A percentile compares a stretch with the other conserved stretches of the same genome.
phyloP scores from a whole-genome alignment of 2,329 filamentous ascomycete genomes.

The Fusarium palustre region DNA sequence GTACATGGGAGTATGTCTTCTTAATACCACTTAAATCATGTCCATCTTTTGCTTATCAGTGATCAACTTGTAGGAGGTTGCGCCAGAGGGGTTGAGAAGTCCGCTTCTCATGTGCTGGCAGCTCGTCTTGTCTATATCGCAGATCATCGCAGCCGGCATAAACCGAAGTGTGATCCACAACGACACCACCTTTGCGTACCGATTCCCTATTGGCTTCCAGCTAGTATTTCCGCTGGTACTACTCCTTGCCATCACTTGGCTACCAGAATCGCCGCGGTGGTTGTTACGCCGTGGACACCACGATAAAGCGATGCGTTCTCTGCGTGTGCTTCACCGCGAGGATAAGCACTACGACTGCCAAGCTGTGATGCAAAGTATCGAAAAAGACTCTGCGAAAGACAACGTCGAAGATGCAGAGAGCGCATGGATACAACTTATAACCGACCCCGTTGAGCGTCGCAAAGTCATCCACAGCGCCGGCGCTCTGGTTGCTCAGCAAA shows the following conservation, averaged over 20 bases:
- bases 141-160: constrained; percentile 53
- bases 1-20: constrained; percentile 50
- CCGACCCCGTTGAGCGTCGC: constrained; percentile 58
- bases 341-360: constrained; percentile 54
- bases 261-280: constrained; percentile 49
- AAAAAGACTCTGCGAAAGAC: constrained; percentile 57
- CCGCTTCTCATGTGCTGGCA: constrained; percentile 56
- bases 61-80: constrained; percentile 42
- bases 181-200: constrained; percentile 49
- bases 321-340: constrained; percentile 58
- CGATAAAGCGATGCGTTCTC: constrained; percentile 55
- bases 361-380: constrained; percentile 55
- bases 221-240: constrained; percentile 45
- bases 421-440: constrained; percentile 55
- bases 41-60: background rate
- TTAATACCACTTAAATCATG: background rate
- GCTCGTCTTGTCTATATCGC: constrained; percentile 53
- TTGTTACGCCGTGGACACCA: constrained; percentile 53
- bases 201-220: constrained; percentile 51
- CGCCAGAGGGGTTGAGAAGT: constrained; percentile 49
- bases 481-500: constrained; percentile 60
- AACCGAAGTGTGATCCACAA: constrained; percentile 47
- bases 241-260: constrained; percentile 38
- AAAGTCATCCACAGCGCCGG: constrained; percentile 60
- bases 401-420: constrained; percentile 47